Base-by-base conservation (phyloP, 179 eudicot species). In the Pouteria campechiana region DNA sequence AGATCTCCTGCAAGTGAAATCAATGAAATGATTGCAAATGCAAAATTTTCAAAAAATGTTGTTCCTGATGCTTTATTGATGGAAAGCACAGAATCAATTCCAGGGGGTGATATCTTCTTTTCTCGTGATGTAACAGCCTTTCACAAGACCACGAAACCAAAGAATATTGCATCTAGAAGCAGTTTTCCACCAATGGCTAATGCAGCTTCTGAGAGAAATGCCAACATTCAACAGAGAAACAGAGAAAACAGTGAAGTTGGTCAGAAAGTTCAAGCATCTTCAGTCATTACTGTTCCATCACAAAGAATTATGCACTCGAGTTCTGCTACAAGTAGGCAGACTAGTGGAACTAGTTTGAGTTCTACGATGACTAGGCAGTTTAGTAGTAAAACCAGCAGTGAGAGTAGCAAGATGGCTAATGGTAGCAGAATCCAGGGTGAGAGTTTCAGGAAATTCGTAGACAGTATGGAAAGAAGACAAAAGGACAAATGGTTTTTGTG, bases 401-500 rank as follows among this genome's bases (percentile, higher is more conserved):
- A 12, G 21, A 37, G 46, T 22, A 55, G 73, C 52, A 58, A 42
- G 28, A 0, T 54, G n/a, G 63, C 69, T 32, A 57, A 36, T 13
- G 20, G 25, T 2, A 68, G 58, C 21, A 58, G 61, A 20, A 57
- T 52, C 44, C 46, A 64, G 9, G 58, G 19, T 41, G 60, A 13
- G 8, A 72, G 55, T 38, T 25, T 49, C 1, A 41, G 44, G 24
- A 62, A 44, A 21, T 72, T 72, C 28, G 40, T 41, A 7, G 57
- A 44, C 5, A 67, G 55, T 57, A 67, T 65, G 18, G 37, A 30
- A 38, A 72, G 63, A 56, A 54, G 17, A 28, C 64, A 58, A 45
- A 7, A 52, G 27, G 73, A 72, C 16, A 23, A 66, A 22, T 67
- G 73, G 78, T 67, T 72, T 35, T 53, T 67, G n/a, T 72, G 78